Percentiles rank a stretch among this genome's conserved stretches.
Conservation (phyloP, 1,284 basidiomycete species). For the Porphyrellus sp. region DNA sequence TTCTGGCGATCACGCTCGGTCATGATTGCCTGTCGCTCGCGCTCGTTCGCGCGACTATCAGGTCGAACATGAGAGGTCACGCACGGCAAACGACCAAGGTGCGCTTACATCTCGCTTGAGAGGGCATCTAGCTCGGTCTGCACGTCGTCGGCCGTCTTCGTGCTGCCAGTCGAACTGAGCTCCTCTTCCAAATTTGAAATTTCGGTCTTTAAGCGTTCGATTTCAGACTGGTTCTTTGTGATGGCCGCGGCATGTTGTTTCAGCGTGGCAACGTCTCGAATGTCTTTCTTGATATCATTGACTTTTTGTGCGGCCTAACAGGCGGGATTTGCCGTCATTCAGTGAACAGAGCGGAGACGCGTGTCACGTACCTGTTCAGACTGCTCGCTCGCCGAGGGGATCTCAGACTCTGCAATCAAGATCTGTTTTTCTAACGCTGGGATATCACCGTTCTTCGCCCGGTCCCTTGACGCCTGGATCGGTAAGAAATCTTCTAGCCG, state of each 20-base stretch:
- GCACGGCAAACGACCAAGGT: background rate
- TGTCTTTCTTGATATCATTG: conserved; percentile 46
- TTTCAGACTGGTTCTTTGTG: conserved; percentile 61
- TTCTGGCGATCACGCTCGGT: conserved; percentile 69
- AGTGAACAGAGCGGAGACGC: background rate
- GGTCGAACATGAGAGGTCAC: background rate
- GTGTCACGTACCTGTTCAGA: conserved; percentile 54
- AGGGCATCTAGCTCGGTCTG: conserved; percentile 71
- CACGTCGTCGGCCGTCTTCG: conserved; percentile 82
- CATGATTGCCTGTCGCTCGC: conserved; percentile 59
- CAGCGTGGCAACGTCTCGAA: conserved; percentile 63
- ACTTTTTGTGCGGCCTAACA: conserved; percentile 49
- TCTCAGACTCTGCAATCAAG: conserved; percentile 49
- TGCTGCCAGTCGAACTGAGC: conserved; percentile 68
- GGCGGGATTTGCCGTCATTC: background rate
- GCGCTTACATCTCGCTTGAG: conserved; percentile 61
- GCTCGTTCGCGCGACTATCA: conserved; percentile 64
- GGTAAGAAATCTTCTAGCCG: conserved; percentile 59
- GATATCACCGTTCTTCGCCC: conserved; percentile 59
- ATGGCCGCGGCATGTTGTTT: conserved; percentile 66
- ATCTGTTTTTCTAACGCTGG: conserved; percentile 68
- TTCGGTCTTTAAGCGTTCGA: conserved; percentile 63
- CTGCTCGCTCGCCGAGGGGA: conserved; percentile 48
- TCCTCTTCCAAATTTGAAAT: conserved; percentile 67
- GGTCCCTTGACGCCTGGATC: conserved; percentile 48